Base-by-base conservation (phyloP, 2,329 filamentous ascomycete genomes). In the Aspergillus piperis region DNA sequence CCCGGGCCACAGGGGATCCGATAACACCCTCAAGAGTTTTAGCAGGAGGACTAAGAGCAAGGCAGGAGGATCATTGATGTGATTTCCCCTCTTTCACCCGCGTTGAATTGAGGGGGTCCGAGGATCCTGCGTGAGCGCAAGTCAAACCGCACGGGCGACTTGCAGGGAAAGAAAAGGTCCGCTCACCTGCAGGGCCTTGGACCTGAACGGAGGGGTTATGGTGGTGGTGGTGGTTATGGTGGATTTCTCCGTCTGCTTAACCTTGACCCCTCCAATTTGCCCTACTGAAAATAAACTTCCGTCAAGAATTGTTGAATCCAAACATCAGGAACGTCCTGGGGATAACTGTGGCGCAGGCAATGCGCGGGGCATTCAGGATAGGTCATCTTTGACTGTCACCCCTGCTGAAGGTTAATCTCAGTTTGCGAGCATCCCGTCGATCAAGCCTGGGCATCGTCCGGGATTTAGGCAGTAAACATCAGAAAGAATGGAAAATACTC, bases 161-260 rank as follows among this genome's bases (percentile, higher is more conserved):
- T 60, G 61, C 59, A 50, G 55, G 36, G 54, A 60, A 51, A 61
- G 42, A 58, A 61, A 51, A 58, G 62, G 60, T 52, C 62, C 62
- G 62, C 64, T 58, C 64, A 59, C 60, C 54, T 63, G 59, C 59
- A 61, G 57, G 50, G 53, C 54, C 47, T 32, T 44, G n/a, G 54
- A 36, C 27, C 50, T 57, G 50, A 21, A 17, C 25, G 25, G 47
- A 54, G 42, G 57, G 52, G 62, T 30, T 23, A 13, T 38, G 15
- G 25, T 39, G 11, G 32, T 32, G 11, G 38, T 17, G 17, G 21
- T 39, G 41, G 19, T 39, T 11, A 39, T 47, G 30, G 4, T 44
- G 7, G 11, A 36, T 38, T 13, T 50, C 38, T 42, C 42, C 23
- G 27, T 30, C 27, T 41, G 27, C 8, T 51, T 39, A 36, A 8